These are phyloP conservation scores for Didymosphaeria variabile DNA, from an alignment of 2,329 filamentous ascomycete species.

Conservation along the genomic window DNA sequence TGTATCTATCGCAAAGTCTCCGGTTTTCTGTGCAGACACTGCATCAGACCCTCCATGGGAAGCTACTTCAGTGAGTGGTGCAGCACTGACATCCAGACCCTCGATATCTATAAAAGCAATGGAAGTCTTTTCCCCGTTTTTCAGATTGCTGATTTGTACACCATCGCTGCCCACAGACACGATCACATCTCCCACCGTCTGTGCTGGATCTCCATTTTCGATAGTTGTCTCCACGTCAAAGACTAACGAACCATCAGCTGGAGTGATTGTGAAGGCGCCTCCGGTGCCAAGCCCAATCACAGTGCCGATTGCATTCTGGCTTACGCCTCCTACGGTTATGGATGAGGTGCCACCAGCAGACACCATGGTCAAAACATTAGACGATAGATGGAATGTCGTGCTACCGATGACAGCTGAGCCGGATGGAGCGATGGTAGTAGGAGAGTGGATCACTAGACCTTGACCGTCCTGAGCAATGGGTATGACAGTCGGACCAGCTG, in stretches of 20 bases:
- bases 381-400: conserved; percentile 2
- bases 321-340: background rate
- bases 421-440: background rate
- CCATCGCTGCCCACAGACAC: conserved; percentile 3
- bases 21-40: background rate
- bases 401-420: conserved; percentile 1
- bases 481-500: conserved; percentile 4
- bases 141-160: background rate
- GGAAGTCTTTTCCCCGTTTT: conserved; percentile 4
- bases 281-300: background rate
- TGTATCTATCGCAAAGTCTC: background rate
- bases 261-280: background rate
- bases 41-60: background rate
- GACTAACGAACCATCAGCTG: background rate
- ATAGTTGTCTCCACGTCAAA: conserved; percentile 1
- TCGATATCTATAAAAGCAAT: conserved; percentile 3
- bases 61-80: background rate
- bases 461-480: conserved; percentile 8
- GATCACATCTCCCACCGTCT: conserved; percentile 2
- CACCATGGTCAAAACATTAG: background rate
- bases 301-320: background rate
- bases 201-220: background rate
- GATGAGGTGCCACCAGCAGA: conserved; percentile 1
- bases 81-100: background rate
- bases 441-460: conserved; percentile 4